phyloP scores from a whole-genome alignment of 2,329 filamentous ascomycete genomes.

The Geosmithia morbida region DNA sequence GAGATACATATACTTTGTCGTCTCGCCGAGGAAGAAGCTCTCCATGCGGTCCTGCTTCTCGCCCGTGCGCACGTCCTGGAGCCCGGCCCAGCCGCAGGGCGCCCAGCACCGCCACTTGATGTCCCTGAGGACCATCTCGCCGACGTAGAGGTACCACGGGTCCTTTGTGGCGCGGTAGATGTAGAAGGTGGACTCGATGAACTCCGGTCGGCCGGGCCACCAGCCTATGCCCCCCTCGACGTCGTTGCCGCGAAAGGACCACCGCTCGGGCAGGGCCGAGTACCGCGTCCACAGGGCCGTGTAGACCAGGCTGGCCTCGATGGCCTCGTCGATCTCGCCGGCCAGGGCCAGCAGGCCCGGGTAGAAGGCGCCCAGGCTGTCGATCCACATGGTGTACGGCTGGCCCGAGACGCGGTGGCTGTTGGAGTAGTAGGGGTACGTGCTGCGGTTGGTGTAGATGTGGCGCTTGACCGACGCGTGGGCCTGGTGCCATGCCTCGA shows the following conservation, averaged over 20 bases:
- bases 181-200: conserved; percentile 93
- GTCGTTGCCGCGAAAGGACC: conserved; percentile 72
- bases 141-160: conserved; percentile 90
- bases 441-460: conserved; percentile 61
- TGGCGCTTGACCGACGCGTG: conserved; percentile 82
- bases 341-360: conserved; percentile 76
- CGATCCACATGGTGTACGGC: conserved; percentile 83
- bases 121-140: conserved; percentile 87
- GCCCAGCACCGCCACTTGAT: conserved; percentile 83
- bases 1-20: conserved; percentile 87
- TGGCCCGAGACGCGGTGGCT: conserved; percentile 81
- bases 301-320: conserved; percentile 78
- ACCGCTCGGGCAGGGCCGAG: conserved; percentile 84
- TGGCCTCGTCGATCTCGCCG: conserved; percentile 81
- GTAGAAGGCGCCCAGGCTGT: conserved; percentile 91
- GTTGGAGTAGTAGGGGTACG: conserved; percentile 88
- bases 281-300: conserved; percentile 92
- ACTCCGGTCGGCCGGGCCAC: conserved; percentile 94
- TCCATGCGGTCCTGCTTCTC: conserved; percentile 94
- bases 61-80: conserved; percentile 69
- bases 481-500: conserved; percentile 71
- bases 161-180: conserved; percentile 88
- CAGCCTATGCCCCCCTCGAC: conserved; percentile 80
- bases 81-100: conserved; percentile 81
- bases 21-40: conserved; percentile 96